Percentiles rank a stretch among this genome's conserved stretches.
phyloP scores from a whole-genome alignment of 2,329 filamentous ascomycete genomes.

The Hypoxylon sp. region DNA sequence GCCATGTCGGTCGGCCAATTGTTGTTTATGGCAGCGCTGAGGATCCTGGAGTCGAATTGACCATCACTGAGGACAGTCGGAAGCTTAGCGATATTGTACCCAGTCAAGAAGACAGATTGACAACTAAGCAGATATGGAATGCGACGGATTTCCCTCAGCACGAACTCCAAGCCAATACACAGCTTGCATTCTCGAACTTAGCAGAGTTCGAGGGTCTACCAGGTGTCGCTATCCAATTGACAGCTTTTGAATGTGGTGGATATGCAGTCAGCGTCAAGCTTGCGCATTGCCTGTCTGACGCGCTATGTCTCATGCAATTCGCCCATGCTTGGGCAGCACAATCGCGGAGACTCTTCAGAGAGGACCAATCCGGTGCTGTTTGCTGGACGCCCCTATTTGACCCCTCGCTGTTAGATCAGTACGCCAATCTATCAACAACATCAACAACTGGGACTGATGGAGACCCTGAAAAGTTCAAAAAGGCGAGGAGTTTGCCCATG shows the following conservation, averaged over 20 bases:
- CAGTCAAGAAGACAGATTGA: conserved; percentile 38
- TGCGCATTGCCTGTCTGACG: conserved; percentile 63
- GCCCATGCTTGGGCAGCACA: conserved; percentile 59
- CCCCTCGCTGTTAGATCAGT: conserved; percentile 58
- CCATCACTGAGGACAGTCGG: conserved; percentile 52
- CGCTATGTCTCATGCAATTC: conserved; percentile 60
- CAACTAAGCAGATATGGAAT: conserved; percentile 54
- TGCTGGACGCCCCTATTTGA: conserved; percentile 56
- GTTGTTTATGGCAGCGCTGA: conserved; percentile 54
- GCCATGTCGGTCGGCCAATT: conserved; percentile 55
- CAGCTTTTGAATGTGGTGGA: conserved; percentile 58
- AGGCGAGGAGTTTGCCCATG: conserved; percentile 58
- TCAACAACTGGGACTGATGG: conserved; percentile 44
- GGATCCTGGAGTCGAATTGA: conserved; percentile 61
- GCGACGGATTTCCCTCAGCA: conserved; percentile 55
- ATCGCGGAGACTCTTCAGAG: conserved; percentile 43
- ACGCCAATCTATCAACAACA: conserved; percentile 50
- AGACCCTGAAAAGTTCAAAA: conserved; percentile 48
- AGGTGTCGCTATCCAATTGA: conserved; percentile 58
- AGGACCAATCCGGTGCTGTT: not conserved
- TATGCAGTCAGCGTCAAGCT: conserved; percentile 60
- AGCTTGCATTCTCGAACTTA: conserved; percentile 55
- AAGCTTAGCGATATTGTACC: conserved; percentile 54
- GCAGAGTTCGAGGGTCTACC: conserved; percentile 51
- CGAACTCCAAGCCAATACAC: conserved; percentile 54